Evolutionary conservation across 495 filamentous ascomycete genomes (phyloP), one percentile per base, ranked within the genome.

Genomic region (Cercophora sp.): DNA sequence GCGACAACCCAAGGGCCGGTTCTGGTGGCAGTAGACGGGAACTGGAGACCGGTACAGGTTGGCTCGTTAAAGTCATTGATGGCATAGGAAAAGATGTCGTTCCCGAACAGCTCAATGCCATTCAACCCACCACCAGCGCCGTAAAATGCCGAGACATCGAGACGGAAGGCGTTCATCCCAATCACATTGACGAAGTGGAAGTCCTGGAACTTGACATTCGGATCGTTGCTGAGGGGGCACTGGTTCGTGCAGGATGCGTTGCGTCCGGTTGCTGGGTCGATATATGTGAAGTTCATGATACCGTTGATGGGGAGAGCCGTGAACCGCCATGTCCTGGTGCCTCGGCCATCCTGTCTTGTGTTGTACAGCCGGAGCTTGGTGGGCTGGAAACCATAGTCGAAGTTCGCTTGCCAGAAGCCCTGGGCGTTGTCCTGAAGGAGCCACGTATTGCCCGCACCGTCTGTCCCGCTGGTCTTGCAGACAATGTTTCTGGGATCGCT

Each of bases 211-310:
- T 78, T 70, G 40, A 86, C 71, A 5, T 64, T 73, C 20, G 79
- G 61, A 63, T 84, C 78, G 55, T 79, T 72, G 44, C 88, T 87
- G 48, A 99, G 79, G 6, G 89, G 86, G 56, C 93, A 99, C 54
- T 77, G 72, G 43, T 79, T 81, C 29, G 91, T 88, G 68, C 93
- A 98, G 41, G 73, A 79, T 24, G 71, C 70, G 35, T 85, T 81
- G 26, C 81, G 69, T 1, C 81, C 79, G 0, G 86, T 85, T 1
- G 70, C 76, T 0, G 86, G 82, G 63, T 96, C 89, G 39, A 80
- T 85, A 56, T 90, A 96, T 31, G 91, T 96, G 57, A 98, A 78
- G 66, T 97, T 96, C 87, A 97, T 89, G 63, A 97, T 96, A 26
- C 94, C 94, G 60, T 86, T 84, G 59, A 90, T 82, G 4, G 90